phyloP scores from a whole-genome alignment of 352 stramenopile species.

The Phytopythium helicoides region DNA sequence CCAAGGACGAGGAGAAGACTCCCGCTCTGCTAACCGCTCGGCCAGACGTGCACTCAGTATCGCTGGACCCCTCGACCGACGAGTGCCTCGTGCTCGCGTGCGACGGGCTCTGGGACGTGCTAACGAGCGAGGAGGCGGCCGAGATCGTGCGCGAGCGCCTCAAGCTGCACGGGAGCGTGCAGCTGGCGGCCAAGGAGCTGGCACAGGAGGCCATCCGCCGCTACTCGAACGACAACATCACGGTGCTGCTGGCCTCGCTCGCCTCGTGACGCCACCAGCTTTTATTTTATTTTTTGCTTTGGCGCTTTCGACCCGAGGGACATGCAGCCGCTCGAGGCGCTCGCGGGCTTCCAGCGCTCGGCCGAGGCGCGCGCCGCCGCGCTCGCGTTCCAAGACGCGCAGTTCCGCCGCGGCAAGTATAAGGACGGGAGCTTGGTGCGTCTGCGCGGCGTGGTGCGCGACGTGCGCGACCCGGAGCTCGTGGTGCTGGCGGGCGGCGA shows the following conservation, averaged over 20 bases:
- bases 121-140: slow-evolving; percentile 62
- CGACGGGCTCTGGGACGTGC: slow-evolving; percentile 84
- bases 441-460: slow-evolving; percentile 67
- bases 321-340: slow-evolving; percentile 19
- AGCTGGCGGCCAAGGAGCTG: slow-evolving; percentile 66
- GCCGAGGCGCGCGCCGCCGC: slow-evolving; percentile 5
- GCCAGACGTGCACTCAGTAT: slow-evolving; percentile 45
- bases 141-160: slow-evolving; percentile 54
- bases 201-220: slow-evolving; percentile 67
- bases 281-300: too few species aligned
- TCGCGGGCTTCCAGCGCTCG: slow-evolving; percentile 11
- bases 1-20: slow-evolving; percentile 45
- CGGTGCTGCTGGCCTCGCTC: slow-evolving; percentile 42
- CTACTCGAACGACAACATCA: slow-evolving; percentile 84
- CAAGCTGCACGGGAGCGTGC: slow-evolving; percentile 44
- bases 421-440: slow-evolving; percentile 48
- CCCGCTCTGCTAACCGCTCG: slow-evolving; percentile 48
- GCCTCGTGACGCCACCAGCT: too few species aligned
- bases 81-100: slow-evolving; percentile 76
- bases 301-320: too few species aligned
- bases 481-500: slow-evolving; percentile 30
- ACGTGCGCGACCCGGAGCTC: slow-evolving; percentile 73
- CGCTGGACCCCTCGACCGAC: slow-evolving; percentile 34
- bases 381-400: slow-evolving; percentile 45
- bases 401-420: slow-evolving; percentile 49